These are phyloP conservation scores for Ascochyta viciae-villosae DNA, from an alignment of 2,329 filamentous ascomycete species.

Conservation along the genomic window DNA sequence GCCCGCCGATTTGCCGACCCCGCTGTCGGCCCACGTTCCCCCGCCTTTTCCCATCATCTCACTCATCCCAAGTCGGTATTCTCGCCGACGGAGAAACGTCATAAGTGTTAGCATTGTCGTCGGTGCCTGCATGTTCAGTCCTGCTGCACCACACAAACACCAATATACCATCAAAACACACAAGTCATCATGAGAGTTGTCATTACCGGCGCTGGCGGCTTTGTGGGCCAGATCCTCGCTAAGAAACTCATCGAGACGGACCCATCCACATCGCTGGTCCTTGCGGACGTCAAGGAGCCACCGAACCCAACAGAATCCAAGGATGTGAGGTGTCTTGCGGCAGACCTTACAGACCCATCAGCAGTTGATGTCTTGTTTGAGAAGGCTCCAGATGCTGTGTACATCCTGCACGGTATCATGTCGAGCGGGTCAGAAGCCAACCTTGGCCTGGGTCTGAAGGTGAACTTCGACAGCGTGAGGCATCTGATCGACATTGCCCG, in stretches of 20 bases:
- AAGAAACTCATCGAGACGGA: constrained; percentile 60
- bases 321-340: constrained; percentile 59
- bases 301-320: constrained; percentile 55
- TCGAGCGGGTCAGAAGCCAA: constrained; percentile 68
- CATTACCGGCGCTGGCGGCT: constrained; percentile 70
- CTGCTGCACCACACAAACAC: background rate
- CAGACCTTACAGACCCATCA: constrained; percentile 58
- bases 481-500: constrained; percentile 62
- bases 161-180: background rate
- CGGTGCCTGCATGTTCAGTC: background rate
- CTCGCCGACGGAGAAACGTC: constrained; percentile 13
- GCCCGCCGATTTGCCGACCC: constrained; percentile 15
- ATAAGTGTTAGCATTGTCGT: constrained; percentile 6
- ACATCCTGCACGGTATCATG: constrained; percentile 73
- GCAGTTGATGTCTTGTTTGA: constrained; percentile 35
- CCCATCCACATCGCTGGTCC: constrained; percentile 56
- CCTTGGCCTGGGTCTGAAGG: constrained; percentile 64
- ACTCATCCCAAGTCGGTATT: constrained; percentile 14
- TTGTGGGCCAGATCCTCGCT: constrained; percentile 68
- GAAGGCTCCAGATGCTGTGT: constrained; percentile 49
- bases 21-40: constrained; percentile 8
- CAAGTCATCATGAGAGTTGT: constrained; percentile 54
- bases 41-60: constrained; percentile 6
- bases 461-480: constrained; percentile 68
- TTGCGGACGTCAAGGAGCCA: constrained; percentile 65